Evolutionary conservation across 768 basidiomycete genomes (phyloP), one percentile per base, ranked within the genome.

Genomic region (Hysterangium stoloniferum): DNA sequence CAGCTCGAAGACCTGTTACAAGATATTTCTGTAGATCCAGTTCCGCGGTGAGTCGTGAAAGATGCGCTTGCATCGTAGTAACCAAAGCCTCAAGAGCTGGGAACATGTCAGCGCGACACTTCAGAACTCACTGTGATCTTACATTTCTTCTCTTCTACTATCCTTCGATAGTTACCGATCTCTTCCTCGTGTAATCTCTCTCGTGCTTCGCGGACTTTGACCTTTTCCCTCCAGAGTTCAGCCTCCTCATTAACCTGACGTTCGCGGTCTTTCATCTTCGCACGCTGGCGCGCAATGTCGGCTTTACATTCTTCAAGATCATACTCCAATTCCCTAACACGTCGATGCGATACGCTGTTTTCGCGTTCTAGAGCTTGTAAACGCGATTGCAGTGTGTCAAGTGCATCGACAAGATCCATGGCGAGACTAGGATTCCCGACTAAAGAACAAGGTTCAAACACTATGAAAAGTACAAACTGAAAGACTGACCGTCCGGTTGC

Each of bases 131-230:
- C 0, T n/a, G 19, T 28, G 33, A 27, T 33, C 65, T 8, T 44
- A 91, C 90, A 88, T 73, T 88, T 88, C 64, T 93, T 93, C 64
- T 93, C 90, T 54, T 88, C 84, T 0, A 94, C 85, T 4, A 79
- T 84, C 56, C 87, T 84, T 51, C 75, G 74, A 57, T 92, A 90
- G 45, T 82, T 69, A n/a, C n/a, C n/a, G 42, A 51, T 66, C 54
- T 60, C 63, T 43, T 62, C 54, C 72, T 69, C 20, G 68, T 62
- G 24, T 72, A 36, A 12, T 72, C 68, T 42, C 68, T 66, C 8
- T 69, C 70, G 35, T 71, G 72, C 22, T 53, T 62, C 29, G 50
- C 48, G 48, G 62, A 64, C 29, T 57, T 58, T 7, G 62, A 68
- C 32, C 60, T 59, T 25, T 29, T 54, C 45, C 40, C 52, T 46